A percentile compares a stretch with the other conserved stretches of the same genome.
Evolutionary conservation across 768 basidiomycete species (phyloP).

Genomic region (Coprinellus aureogranulatus): DNA sequence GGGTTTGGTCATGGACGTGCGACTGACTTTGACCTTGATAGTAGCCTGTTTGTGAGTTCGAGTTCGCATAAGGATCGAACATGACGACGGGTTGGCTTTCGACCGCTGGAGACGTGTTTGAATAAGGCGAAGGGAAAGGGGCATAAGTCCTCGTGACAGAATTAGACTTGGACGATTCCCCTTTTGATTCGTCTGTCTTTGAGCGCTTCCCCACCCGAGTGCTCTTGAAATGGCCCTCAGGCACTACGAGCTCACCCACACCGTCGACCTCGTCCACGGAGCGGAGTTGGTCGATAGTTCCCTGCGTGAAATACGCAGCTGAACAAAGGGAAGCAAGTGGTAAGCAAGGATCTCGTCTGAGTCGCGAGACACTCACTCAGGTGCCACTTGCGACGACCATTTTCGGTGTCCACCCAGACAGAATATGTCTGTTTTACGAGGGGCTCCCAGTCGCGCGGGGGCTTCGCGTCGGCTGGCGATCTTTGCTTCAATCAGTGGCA

Average conservation of each 20-base stretch:
- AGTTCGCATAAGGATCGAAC: constrained; percentile 40
- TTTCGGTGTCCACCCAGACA: constrained; percentile 66
- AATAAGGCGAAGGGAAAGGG: constrained; percentile 36
- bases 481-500: background rate
- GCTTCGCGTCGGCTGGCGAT: constrained; percentile 18
- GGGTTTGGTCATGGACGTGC: background rate
- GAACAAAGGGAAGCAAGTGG: constrained; percentile 10
- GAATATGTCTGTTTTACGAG: constrained; percentile 85
- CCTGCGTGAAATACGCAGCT: constrained; percentile 84
- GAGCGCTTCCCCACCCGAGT: constrained; percentile 55
- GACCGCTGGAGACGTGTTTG: constrained; percentile 24
- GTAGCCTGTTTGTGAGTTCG: constrained; percentile 13
- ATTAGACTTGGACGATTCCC: constrained; percentile 28
- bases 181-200: constrained; percentile 39
- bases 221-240: constrained; percentile 66
- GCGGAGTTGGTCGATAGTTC: constrained; percentile 66
- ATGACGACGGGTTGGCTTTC: constrained; percentile 31
- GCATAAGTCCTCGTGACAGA: constrained; percentile 37
- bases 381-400: constrained; percentile 77
- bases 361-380: constrained; percentile 51
- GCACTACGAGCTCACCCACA: constrained; percentile 60
- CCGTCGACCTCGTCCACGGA: constrained; percentile 67
- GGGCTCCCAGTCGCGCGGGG: constrained; percentile 61
- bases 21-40: constrained; percentile 17
- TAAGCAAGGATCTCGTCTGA: background rate